Base-by-base conservation (phyloP, 1,284 basidiomycete species). In the Cerrena zonata region DNA sequence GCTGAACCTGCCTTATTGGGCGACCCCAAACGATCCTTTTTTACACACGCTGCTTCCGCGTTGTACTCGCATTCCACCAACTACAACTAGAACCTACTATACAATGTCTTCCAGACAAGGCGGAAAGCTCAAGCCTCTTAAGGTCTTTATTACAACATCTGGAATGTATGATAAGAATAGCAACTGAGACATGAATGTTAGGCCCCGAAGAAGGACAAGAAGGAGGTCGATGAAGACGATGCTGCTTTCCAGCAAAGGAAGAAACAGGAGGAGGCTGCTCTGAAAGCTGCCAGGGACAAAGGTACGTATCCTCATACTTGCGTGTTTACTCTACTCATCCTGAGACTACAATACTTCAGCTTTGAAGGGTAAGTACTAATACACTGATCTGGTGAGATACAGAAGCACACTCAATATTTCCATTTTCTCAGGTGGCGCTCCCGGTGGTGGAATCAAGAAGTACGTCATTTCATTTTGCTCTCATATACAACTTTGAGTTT, bases 371-470 rank as follows among this genome's bases (percentile, higher is more conserved):
- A 65, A 64, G 76, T 12, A 3, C 10, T 62, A 15, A 34, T 15
- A 7, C 7, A 34, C 15, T 34, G 30, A 7, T 34, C 15, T 7
- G 7, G 15, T 34, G 30, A 34, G 15, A 34, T 34, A 15, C 7
- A 34, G 30, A 34, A 7, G 30, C 30, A 34, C 7, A 34, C 30
- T 7, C 30, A 38, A 21, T 21, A 10, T 5, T n/a, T 46, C 26
- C 15, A 7, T 34, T 15, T 7, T 36, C 48, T 37, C 27, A 50
- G 87, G 78, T 58, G 86, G 86, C 27, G 70, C 84, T 24, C 76
- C 80, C 48, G 84, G 86, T 30, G 78, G 78, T 43, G 88, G 88
- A 34, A 87, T 90, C 74, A 90, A 90, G 78, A 89, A 90, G 88
- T 88, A 65, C 56, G 80, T 74, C 36, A 44, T 37, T 15, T 22